Base-by-base conservation (phyloP, 2,329 filamentous ascomycete species). In the Dactylellina haptotyla region DNA sequence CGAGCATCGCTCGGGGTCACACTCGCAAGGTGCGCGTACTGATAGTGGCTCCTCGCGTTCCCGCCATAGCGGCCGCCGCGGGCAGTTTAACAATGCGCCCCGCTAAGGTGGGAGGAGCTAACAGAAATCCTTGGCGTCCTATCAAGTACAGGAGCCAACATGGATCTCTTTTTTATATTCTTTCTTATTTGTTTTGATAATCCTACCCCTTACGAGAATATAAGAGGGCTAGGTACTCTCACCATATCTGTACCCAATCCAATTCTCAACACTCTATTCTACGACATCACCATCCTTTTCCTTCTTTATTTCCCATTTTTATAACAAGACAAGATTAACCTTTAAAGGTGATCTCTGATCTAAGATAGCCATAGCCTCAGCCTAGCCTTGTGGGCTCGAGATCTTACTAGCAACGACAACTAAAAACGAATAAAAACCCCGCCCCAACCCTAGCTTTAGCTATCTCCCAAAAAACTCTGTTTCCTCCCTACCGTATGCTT, bases 51-150 rank as follows among this genome's bases (percentile, higher is more conserved):
- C 46, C 12, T 48, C 41, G 18, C 64, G 64, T 10, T n/a, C 46
- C 16, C 46, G 64, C 18, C 32, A 25, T 9, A 61, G 50, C 59
- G 45, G 45, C 14, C 59, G 56, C 14, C 54, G 64, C n/a, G 62
- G 62, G 2, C 32, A 41, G 5, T 6, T 9, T 16, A 50, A 5
- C 20, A 28, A 23, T 8, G 4, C 41, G 45, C 45, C 6, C 20
- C 23, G 30, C n/a, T 2, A 30, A 26, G 2, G n/a, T n/a, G n/a
- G n/a, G n/a, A n/a, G n/a, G n/a, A n/a, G n/a, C n/a, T n/a, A n/a
- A n/a, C n/a, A n/a, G n/a, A n/a, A n/a, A n/a, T n/a, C n/a, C n/a
- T n/a, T n/a, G n/a, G n/a, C n/a, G n/a, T n/a, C n/a, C n/a, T n/a
- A n/a, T n/a, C n/a, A n/a, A n/a, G n/a, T n/a, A n/a, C n/a, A n/a